Conservation (phyloP, 1,284 basidiomycete genomes). For the Mycena sp. region DNA sequence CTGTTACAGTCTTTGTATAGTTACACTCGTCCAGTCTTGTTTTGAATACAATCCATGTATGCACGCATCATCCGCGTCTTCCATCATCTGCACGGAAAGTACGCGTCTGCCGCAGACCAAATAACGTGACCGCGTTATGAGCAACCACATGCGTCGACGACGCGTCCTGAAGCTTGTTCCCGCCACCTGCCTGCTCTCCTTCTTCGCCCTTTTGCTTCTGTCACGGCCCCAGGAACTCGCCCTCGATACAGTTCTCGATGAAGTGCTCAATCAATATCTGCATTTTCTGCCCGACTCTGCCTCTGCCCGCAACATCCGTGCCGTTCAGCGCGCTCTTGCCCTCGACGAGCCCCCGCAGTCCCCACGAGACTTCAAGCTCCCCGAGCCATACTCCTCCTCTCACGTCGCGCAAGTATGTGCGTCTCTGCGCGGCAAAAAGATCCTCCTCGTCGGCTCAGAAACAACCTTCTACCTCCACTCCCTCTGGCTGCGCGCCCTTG, state of each 20-base stretch:
- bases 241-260: slow-evolving; percentile 15
- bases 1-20: slow-evolving; percentile 13
- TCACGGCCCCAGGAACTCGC: neutral
- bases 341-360: slow-evolving; percentile 38
- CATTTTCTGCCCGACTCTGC: neutral
- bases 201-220: neutral
- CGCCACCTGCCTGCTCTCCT: slow-evolving; percentile 3
- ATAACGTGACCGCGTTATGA: too few relatives aligned
- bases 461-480: slow-evolving; percentile 56
- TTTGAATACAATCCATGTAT: too few relatives aligned
- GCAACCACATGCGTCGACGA: slow-evolving; percentile 14
- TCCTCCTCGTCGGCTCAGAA: slow-evolving; percentile 58
- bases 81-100: too few relatives aligned
- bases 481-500: slow-evolving; percentile 50
- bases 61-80: too few relatives aligned
- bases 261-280: slow-evolving; percentile 1
- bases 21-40: neutral
- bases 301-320: neutral
- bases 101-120: too few relatives aligned
- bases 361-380: slow-evolving; percentile 20
- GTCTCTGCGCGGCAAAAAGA: slow-evolving; percentile 48
- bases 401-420: slow-evolving; percentile 42
- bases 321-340: slow-evolving; percentile 4
- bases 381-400: slow-evolving; percentile 1
- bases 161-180: slow-evolving; percentile 17